Percentiles rank a stretch among this genome's conserved stretches.
These are phyloP conservation scores for Chamaecrista fasciculata DNA, from an alignment of 306 rosid species.

Conservation along the genomic window DNA sequence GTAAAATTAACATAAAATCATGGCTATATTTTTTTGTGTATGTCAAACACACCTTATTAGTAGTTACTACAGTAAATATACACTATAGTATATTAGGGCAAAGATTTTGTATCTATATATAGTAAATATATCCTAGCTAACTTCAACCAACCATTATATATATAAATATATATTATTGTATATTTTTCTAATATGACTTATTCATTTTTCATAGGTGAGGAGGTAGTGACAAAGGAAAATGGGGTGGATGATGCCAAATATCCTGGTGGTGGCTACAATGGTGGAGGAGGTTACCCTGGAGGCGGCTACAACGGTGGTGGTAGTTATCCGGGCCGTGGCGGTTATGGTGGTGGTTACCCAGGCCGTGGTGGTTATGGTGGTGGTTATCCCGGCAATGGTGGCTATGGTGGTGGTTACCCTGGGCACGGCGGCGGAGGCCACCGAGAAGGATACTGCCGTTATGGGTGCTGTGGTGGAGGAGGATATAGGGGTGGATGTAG, in stretches of 20 bases:
- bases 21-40: too few species aligned
- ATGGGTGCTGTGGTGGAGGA: slow-evolving; percentile 44
- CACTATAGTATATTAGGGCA: too few species aligned
- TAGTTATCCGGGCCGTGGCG: neutral
- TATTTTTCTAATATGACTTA: too few species aligned
- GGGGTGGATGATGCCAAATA: slow-evolving; percentile 29
- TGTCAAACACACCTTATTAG: too few species aligned
- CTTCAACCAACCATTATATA: too few species aligned
- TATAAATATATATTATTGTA: too few species aligned
- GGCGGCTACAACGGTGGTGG: slow-evolving; percentile 7
- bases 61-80: too few species aligned
- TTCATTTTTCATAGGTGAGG: too few species aligned
- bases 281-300: neutral
- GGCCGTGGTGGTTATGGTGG: slow-evolving; percentile 1
- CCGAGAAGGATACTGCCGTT: slow-evolving; percentile 38
- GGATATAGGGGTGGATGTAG: slow-evolving; percentile 27
- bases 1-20: too few species aligned
- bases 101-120: too few species aligned
- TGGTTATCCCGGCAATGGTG: neutral
- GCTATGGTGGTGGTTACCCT: neutral
- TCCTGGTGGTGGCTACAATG: neutral
- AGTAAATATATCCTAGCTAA: too few species aligned
- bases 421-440: neutral
- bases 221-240: slow-evolving; percentile 3
- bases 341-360: neutral